These are phyloP conservation scores for Bryoerythrophyllum caledonicum DNA, from an alignment of 225 moss, liverwort and hornwort genomes.

Conservation along the genomic window DNA sequence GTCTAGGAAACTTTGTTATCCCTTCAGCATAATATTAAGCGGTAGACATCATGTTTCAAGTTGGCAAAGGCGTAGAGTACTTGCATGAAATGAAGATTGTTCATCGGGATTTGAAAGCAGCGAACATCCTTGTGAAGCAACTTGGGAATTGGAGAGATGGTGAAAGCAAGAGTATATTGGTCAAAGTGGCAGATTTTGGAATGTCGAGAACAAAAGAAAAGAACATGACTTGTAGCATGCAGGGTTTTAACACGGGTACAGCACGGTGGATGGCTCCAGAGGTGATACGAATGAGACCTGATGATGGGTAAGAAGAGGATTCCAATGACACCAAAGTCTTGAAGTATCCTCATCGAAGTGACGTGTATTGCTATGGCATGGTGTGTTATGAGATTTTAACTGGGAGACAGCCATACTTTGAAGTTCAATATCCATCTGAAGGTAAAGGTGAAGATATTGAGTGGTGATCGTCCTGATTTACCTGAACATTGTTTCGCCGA, in stretches of 20 bases:
- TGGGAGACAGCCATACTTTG: not conserved
- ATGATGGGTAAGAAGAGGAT: not conserved
- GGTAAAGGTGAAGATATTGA: not conserved
- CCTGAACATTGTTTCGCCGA: not conserved
- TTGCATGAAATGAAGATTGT: not conserved
- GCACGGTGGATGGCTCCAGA: conserved; percentile 8
- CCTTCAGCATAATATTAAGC: not conserved
- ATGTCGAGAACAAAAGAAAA: not conserved
- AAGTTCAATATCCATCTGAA: not conserved
- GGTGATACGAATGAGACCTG: not conserved
- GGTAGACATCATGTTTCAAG: not conserved
- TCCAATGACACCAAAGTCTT: not conserved
- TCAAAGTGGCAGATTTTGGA: not conserved
- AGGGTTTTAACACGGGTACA: not conserved
- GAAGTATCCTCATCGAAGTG: not conserved
- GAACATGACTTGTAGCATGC: not conserved
- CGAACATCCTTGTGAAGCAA: not conserved
- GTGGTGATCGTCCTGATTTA: not conserved
- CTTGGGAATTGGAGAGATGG: not conserved
- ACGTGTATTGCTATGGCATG: conserved; percentile 1
- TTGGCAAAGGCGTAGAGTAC: not conserved
- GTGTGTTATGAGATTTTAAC: not conserved
- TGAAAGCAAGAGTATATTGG: not conserved
- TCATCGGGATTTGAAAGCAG: not conserved
- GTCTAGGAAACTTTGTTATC: not conserved